A percentile compares a stretch with the other conserved stretches of the same genome.
Conservation (phyloP, 495 filamentous ascomycete species). For the Aspergillus campestris region DNA sequence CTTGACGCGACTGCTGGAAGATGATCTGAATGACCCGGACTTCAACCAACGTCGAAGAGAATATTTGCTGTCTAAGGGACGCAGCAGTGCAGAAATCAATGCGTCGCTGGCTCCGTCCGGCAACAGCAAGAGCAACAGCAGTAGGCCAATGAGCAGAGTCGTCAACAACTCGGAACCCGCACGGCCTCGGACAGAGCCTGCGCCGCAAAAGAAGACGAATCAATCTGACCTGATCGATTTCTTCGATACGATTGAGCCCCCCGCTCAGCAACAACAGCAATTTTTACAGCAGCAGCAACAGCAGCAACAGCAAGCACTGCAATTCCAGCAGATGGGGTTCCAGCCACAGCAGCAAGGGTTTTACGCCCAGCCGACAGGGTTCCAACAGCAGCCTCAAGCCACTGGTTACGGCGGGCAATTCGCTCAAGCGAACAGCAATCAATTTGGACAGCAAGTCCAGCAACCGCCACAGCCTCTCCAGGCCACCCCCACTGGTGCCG, state of each 20-base stretch:
- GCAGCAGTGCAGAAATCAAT: conserved; percentile 43
- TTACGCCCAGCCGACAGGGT: conserved; percentile 26
- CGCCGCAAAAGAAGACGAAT: conserved; percentile 40
- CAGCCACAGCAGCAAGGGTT: conserved; percentile 32
- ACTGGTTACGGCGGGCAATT: conserved; percentile 31
- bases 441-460: conserved; percentile 41
- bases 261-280: conserved; percentile 53
- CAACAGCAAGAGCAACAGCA: conserved; percentile 14
- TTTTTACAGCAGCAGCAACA: conserved; percentile 32
- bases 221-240: conserved; percentile 92
- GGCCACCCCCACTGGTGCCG: conserved; percentile 61
- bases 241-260: conserved; percentile 94
- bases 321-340: conserved; percentile 45
- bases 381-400: conserved; percentile 25
- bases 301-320: conserved; percentile 19
- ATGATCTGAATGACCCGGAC: conserved; percentile 91
- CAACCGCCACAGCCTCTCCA: conserved; percentile 45
- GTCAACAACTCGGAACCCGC: conserved; percentile 12
- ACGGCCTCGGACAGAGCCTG: conserved; percentile 20
- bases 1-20: conserved; percentile 79
- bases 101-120: too few relatives aligned
- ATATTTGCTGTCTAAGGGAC: conserved; percentile 78
- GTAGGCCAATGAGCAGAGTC: conserved; percentile 16
- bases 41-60: conserved; percentile 92
- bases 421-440: conserved; percentile 42